These are phyloP conservation scores for Fusarium tricinctum DNA, from an alignment of 2,329 filamentous ascomycete genomes.

Conservation along the genomic window DNA sequence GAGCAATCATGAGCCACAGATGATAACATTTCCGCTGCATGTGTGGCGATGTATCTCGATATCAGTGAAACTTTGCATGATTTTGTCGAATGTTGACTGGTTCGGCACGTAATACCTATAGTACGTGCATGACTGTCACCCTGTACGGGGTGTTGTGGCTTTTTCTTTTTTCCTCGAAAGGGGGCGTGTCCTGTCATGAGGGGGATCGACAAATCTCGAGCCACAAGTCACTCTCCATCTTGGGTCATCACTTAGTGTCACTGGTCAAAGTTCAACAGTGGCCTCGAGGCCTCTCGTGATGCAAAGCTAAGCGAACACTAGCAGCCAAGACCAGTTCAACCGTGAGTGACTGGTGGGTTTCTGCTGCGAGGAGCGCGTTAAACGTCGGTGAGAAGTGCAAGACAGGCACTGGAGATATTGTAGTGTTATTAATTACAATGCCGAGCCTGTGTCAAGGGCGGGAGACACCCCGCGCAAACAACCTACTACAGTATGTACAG, in stretches of 20 bases:
- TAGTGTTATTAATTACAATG: background rate
- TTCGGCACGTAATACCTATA: constrained; percentile 15
- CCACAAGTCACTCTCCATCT: constrained; percentile 49
- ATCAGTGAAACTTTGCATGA: constrained; percentile 7
- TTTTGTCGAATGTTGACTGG: constrained; percentile 35
- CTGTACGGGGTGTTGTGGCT: constrained; percentile 3
- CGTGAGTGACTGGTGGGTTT: background rate
- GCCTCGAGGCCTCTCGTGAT: constrained; percentile 23
- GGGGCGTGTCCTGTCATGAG: constrained; percentile 41
- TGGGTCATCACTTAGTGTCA: constrained; percentile 31
- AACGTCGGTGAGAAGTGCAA: constrained; percentile 30
- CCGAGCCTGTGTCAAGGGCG: constrained; percentile 1
- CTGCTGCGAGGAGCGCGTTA: constrained; percentile 16
- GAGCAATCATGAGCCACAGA: constrained; percentile 42
- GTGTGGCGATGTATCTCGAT: constrained; percentile 31
- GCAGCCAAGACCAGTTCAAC: constrained; percentile 16
- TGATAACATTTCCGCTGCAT: constrained; percentile 10
- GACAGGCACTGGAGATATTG: constrained; percentile 6
- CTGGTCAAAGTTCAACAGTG: constrained; percentile 13
- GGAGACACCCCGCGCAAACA: background rate
- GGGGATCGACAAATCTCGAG: constrained; percentile 47
- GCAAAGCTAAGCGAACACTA: constrained; percentile 26
- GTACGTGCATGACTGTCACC: background rate
- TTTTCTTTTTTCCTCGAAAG: background rate
- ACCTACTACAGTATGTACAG: background rate